phyloP scores from a whole-genome alignment of 768 basidiomycete genomes.

The Leccinellum luteum region DNA sequence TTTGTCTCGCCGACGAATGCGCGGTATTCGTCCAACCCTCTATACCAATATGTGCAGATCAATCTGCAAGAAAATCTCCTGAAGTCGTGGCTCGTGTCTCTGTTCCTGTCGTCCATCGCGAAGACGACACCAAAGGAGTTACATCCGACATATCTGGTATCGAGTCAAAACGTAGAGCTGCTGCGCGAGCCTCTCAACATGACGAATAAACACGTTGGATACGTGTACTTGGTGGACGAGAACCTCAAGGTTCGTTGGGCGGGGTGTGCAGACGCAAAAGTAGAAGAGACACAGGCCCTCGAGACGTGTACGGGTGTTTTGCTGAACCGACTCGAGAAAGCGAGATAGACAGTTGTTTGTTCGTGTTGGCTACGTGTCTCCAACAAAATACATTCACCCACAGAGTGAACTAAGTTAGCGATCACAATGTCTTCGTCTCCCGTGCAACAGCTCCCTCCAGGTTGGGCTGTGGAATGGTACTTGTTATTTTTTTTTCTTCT shows the following conservation, averaged over 20 bases:
- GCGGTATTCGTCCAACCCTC: slow-evolving; percentile 50
- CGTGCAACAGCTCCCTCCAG: slow-evolving; percentile 77
- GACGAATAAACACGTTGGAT: slow-evolving; percentile 87
- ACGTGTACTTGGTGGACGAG: slow-evolving; percentile 88
- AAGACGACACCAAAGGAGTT: slow-evolving; percentile 58
- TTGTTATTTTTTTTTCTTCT: slow-evolving; percentile 18
- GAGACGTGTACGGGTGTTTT: slow-evolving; percentile 69
- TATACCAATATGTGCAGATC: slow-evolving; percentile 77
- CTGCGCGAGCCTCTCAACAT: slow-evolving; percentile 82
- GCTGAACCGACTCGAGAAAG: slow-evolving; percentile 54
- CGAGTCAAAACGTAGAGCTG: slow-evolving; percentile 83
- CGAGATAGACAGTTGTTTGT: slow-evolving; percentile 24
- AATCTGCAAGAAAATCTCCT: slow-evolving; percentile 94
- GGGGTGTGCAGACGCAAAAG: slow-evolving; percentile 79
- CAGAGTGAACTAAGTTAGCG: background rate
- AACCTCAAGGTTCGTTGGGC: slow-evolving; percentile 89
- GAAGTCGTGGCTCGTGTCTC: slow-evolving; percentile 83
- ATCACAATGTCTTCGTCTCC: slow-evolving; percentile 44
- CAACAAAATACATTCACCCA: slow-evolving; percentile 8
- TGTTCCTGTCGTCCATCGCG: slow-evolving; percentile 78
- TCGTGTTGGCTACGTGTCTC: slow-evolving; percentile 28
- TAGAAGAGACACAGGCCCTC: slow-evolving; percentile 67
- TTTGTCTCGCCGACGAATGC: slow-evolving; percentile 59
- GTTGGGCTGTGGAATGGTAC: slow-evolving; percentile 93
- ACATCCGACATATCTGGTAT: slow-evolving; percentile 74